These are phyloP conservation scores for Termitomyces eurrhizus DNA, from an alignment of 768 basidiomycete genomes.

Conservation along the genomic window DNA sequence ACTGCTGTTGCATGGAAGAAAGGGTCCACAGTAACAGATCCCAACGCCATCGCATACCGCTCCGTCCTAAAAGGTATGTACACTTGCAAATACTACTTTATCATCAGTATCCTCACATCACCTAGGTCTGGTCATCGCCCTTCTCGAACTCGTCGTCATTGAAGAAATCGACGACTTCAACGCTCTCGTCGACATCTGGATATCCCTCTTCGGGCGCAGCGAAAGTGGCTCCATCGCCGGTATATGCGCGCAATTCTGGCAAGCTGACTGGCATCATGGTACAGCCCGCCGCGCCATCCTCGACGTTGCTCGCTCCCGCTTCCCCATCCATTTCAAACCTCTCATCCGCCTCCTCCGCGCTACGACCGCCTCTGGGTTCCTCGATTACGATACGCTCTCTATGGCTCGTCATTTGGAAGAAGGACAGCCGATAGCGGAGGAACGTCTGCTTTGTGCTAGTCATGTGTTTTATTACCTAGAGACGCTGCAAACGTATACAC, in stretches of 20 bases:
- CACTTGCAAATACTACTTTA: background rate
- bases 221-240: slow-evolving; percentile 60
- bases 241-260: slow-evolving; percentile 83
- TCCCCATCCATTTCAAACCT: slow-evolving; percentile 73
- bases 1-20: slow-evolving; percentile 66
- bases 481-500: slow-evolving; percentile 68
- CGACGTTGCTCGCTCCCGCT: slow-evolving; percentile 77
- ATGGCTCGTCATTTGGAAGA: slow-evolving; percentile 44
- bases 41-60: slow-evolving; percentile 75
- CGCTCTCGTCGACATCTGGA: slow-evolving; percentile 70
- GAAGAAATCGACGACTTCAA: slow-evolving; percentile 78
- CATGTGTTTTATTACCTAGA: slow-evolving; percentile 78
- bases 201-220: slow-evolving; percentile 74
- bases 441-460: slow-evolving; percentile 56
- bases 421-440: slow-evolving; percentile 35
- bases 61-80: slow-evolving; percentile 78
- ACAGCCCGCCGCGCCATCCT: slow-evolving; percentile 74
- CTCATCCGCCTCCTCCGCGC: slow-evolving; percentile 71
- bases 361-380: slow-evolving; percentile 73
- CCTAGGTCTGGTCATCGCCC: slow-evolving; percentile 68
- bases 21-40: slow-evolving; percentile 65
- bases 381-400: slow-evolving; percentile 67
- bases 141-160: slow-evolving; percentile 70
- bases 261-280: slow-evolving; percentile 65
- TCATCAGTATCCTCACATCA: background rate